Percentiles rank a stretch among this genome's conserved stretches.
Evolutionary conservation across 148 eudicot genomes (phyloP).

Genomic region (Silene conica): DNA sequence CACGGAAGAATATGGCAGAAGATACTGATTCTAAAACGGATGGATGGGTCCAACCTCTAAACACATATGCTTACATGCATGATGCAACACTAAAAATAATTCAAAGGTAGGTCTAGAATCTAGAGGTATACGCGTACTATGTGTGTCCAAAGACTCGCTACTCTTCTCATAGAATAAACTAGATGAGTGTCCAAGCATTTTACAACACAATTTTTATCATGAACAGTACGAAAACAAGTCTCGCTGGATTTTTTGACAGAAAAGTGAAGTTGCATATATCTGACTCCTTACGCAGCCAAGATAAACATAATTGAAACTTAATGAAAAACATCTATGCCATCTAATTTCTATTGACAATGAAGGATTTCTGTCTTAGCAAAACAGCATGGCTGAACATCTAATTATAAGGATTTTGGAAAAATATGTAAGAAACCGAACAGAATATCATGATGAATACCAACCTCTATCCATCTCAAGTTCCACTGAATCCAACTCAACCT

Average conservation of each 20-base stretch:
- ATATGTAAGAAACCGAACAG: neutral
- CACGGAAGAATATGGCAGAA: neutral
- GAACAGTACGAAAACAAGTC: too few species aligned
- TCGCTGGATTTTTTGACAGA: too few species aligned
- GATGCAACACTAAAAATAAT: neutral
- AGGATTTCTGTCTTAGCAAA: neutral
- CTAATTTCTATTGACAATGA: too few species aligned
- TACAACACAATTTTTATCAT: too few species aligned
- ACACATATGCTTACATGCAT: neutral
- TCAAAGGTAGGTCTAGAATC: neutral
- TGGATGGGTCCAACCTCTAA: neutral
- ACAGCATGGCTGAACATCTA: neutral
- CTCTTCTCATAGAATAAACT: too few species aligned
- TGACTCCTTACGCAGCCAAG: neutral
- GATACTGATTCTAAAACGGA: neutral
- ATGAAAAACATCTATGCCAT: too few species aligned
- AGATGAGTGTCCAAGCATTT: too few species aligned
- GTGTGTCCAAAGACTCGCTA: neutral
- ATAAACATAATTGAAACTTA: neutral
- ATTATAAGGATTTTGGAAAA: neutral
- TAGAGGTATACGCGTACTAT: neutral
- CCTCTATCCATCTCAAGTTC: constrained; percentile 89
- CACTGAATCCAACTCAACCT: constrained; percentile 85
- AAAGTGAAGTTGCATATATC: too few species aligned
- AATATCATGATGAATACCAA: constrained; percentile 23